Percentiles rank a stretch among this genome's conserved stretches.
phyloP scores from a whole-genome alignment of 345 rosid species.

The Ricinus communis region DNA sequence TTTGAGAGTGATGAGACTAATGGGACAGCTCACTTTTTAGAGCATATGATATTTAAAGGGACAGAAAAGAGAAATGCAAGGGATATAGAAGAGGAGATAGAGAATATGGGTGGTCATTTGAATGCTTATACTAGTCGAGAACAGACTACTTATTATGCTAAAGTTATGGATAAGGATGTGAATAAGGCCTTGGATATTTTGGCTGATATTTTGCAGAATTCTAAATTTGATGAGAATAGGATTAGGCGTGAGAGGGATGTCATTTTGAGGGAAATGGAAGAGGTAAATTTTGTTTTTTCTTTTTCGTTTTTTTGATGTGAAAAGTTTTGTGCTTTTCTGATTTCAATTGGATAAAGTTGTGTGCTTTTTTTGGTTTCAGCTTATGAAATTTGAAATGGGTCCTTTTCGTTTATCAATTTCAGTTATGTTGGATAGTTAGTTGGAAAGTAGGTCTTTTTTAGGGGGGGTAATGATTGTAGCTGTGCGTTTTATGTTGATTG shows the following conservation, averaged over 20 bases:
- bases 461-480: no score
- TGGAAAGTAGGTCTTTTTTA: no score
- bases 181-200: slow-evolving; percentile 68
- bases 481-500: slow-evolving; percentile 9
- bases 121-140: slow-evolving; percentile 95
- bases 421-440: background rate
- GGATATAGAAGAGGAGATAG: slow-evolving; percentile 83
- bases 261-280: slow-evolving; percentile 39
- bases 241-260: slow-evolving; percentile 38
- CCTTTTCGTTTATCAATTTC: background rate
- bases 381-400: background rate
- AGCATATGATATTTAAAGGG: slow-evolving; percentile 98
- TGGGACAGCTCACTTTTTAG: slow-evolving; percentile 93
- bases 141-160: slow-evolving; percentile 92
- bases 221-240: slow-evolving; percentile 35
- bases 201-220: slow-evolving; percentile 94
- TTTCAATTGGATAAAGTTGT: background rate
- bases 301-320: background rate
- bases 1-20: slow-evolving; percentile 85
- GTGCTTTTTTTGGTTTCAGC: background rate
- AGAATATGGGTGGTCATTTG: slow-evolving; percentile 94
- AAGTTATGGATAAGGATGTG: slow-evolving; percentile 78
- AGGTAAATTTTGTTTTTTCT: slow-evolving; percentile 20
- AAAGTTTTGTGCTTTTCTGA: background rate
- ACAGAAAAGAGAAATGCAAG: slow-evolving; percentile 64